A percentile compares a stretch with the other conserved stretches of the same genome.
phyloP scores from a whole-genome alignment of 2,329 filamentous ascomycete genomes.

The Pseudocercospora pini-densiflorae region DNA sequence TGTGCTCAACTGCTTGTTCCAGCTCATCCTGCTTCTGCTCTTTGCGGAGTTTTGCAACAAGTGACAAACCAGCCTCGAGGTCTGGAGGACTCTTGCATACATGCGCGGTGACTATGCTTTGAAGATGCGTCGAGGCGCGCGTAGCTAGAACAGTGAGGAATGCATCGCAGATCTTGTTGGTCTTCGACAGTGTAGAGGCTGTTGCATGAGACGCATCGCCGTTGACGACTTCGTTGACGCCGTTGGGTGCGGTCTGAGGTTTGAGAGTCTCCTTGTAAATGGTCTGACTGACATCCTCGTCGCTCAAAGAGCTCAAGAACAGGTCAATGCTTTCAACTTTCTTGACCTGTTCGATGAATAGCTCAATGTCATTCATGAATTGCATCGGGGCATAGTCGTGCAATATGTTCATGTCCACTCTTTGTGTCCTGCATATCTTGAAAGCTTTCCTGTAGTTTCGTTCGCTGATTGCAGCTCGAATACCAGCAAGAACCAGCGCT shows the following conservation, averaged over 20 bases:
- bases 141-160: constrained; percentile 71
- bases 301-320: constrained; percentile 64
- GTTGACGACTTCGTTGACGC: constrained; percentile 14
- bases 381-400: constrained; percentile 90
- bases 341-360: constrained; percentile 84
- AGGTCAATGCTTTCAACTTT: constrained; percentile 84
- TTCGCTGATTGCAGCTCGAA: constrained; percentile 77
- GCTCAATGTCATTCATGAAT: constrained; percentile 74
- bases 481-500: constrained; percentile 88
- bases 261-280: constrained; percentile 89
- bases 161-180: constrained; percentile 87
- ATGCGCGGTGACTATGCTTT: constrained; percentile 92
- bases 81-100: constrained; percentile 93
- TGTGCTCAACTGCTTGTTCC: constrained; percentile 91
- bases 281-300: constrained; percentile 90
- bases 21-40: constrained; percentile 70
- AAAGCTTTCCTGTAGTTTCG: constrained; percentile 87
- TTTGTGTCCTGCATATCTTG: constrained; percentile 83
- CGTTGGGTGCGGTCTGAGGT: constrained; percentile 28
- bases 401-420: constrained; percentile 97
- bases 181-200: constrained; percentile 59
- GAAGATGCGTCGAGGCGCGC: constrained; percentile 69
- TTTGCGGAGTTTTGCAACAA: constrained; percentile 74
- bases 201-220: constrained; percentile 11
- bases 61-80: constrained; percentile 77